phyloP scores from a whole-genome alignment of 2,329 filamentous ascomycete species.

The Knufia fluminis region DNA sequence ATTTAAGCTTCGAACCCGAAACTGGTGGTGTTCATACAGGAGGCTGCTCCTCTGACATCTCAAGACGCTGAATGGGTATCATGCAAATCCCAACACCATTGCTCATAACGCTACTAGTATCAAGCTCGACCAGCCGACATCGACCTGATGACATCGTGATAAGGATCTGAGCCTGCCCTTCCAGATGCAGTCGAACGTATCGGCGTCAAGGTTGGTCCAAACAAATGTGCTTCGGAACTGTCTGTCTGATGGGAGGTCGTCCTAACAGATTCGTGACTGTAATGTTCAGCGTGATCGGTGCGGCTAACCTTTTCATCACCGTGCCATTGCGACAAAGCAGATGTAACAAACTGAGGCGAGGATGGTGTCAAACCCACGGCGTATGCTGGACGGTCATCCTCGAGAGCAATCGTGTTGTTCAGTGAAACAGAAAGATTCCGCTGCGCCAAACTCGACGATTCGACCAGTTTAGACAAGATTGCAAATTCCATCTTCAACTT shows the following conservation, averaged over 20 bases:
- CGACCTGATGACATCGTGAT: slow-evolving; percentile 6
- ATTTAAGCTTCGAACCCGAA: too few species aligned
- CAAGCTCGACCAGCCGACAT: neutral
- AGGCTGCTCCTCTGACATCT: too few species aligned
- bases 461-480: slow-evolving; percentile 40
- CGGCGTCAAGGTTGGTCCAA: neutral
- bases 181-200: neutral
- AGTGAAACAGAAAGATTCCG: neutral
- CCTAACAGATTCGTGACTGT: neutral
- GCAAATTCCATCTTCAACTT: slow-evolving; percentile 47
- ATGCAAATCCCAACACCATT: too few species aligned
- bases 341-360: neutral
- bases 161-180: neutral
- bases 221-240: neutral
- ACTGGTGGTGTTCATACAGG: too few species aligned
- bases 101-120: neutral
- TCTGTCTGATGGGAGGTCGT: neutral
- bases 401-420: neutral
- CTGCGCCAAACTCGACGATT: slow-evolving; percentile 5
- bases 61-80: too few species aligned
- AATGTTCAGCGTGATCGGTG: neutral
- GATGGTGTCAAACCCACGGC: neutral
- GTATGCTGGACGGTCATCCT: neutral
- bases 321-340: neutral
- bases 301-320: neutral